Evolutionary conservation across 2,329 filamentous ascomycete genomes (phyloP), one percentile per base, ranked within the genome.

Genomic region (Penicillium sp.): DNA sequence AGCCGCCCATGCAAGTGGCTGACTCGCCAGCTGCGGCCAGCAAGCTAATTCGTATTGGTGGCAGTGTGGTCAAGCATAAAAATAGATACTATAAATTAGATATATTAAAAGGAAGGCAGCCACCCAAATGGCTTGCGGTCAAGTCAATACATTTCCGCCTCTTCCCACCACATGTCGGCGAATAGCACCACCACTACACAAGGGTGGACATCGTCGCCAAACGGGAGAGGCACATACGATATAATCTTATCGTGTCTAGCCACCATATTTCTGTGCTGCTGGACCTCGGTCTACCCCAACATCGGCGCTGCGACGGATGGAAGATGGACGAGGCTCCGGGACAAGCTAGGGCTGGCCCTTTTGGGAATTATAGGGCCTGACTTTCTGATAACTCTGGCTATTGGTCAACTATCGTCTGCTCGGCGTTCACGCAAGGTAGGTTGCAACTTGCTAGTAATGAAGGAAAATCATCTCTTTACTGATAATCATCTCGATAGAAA

Each of bases 241-340:
- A 75, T 79, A 33, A 55, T 78, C 1, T 74, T 66, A 63, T 69
- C 67, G 23, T 75, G 71, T 52, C 46, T 64, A 1, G 51, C 74
- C 20, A 79, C 77, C 1, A 74, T 77, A 8, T 63, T 75, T 5
- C 66, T 79, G 0, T 78, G 74, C 60, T 69, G 64, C 28, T 78
- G 74, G 72, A 69, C 73, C 3, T 64, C 69, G 3, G 65, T 77
- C 3, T 72, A 70, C 58, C 69, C 74, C 5, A 76, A 78, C 42
- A 61, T 74, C 3, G 68, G 70, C 0, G 62, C 69, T 2, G 58
- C 59, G 0, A 64, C 63, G 2, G 69, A 75, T 58, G 66, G 61
- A 12, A 66, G 63, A 56, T 67, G 68, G 38, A 63, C 68, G 5
- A 59, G 61, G 12, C 55, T 71, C 20, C 28, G 64, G 3, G 69